Base-by-base conservation (phyloP, 2,329 filamentous ascomycete species). In the Aspergillus intermedius region DNA sequence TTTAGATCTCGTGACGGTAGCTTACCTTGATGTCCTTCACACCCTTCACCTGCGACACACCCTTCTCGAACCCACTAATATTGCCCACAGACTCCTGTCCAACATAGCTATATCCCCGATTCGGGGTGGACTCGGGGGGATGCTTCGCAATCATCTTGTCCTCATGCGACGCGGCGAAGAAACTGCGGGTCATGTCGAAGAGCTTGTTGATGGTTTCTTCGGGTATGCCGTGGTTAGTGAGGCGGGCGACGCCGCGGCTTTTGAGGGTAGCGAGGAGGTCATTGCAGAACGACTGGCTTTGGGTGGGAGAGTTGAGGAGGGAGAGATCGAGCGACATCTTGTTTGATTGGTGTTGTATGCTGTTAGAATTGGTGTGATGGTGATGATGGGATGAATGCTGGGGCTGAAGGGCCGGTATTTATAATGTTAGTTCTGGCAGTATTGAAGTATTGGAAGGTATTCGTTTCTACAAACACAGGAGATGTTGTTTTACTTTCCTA, bases 41-140 rank as follows among this genome's bases (percentile, higher is more conserved):
- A 15, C 52, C 49, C 9, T 54, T 52, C 3, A 49, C 53, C 34
- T 54, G 52, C 3, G 54, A 34, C 12, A 52, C 35, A 2, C 57
- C 52, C 41, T 57, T 56, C 32, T 59, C 51, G 43, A 52, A 57
- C 6, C 61, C 57, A 46, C 53, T 55, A 19, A 67, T 64, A 15
- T 49, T 52, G 0, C 52, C 54, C 13, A 58, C 50, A 42, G 62
- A 61, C 46, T 67, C 63, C 17, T 63, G 60, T 19, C 65, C 64
- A 12, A 66, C 51, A 22, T 53, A 57, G 45, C 61, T 61, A 34
- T 61, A 67, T 2, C 64, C 64, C 28, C 64, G 56, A 40, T 68
- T 63, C 1, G 60, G 63, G 5, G 57, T 63, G 8, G 62, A 52
- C 28, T 62, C 49, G 0, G 55, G 55, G 4, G 61, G 62, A 44